Conservation (phyloP, 2,329 filamentous ascomycete species). For the Ceratocystis albifundus region DNA sequence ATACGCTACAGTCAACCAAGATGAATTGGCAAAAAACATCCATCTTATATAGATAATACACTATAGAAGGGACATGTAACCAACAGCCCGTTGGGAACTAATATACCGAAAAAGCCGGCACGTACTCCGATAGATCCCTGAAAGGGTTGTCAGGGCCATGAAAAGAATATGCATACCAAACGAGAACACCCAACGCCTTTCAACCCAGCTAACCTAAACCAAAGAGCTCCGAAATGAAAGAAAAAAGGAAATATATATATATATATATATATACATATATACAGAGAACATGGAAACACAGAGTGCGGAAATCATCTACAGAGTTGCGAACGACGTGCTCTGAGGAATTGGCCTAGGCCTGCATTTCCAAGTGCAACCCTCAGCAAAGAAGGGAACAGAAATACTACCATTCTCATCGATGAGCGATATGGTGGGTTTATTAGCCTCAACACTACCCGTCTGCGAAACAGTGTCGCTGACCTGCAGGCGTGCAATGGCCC, state of each 20-base stretch:
- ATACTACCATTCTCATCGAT: constrained; percentile 20
- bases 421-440: constrained; percentile 10
- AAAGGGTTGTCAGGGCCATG: background rate
- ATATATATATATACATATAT: constrained; percentile 1
- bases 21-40: background rate
- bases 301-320: background rate
- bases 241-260: too few species aligned
- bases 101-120: background rate
- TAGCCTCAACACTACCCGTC: constrained; percentile 1
- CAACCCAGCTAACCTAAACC: background rate
- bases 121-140: background rate
- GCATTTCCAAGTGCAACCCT: constrained; percentile 23
- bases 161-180: background rate
- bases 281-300: background rate
- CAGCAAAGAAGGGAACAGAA: constrained; percentile 23
- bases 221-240: background rate
- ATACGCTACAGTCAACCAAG: constrained; percentile 8
- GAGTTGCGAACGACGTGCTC: constrained; percentile 15
- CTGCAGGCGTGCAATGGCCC: constrained; percentile 27
- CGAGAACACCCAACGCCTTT: background rate
- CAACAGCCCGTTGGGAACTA: background rate
- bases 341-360: constrained; percentile 14
- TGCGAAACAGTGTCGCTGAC: constrained; percentile 4
- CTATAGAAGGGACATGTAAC: constrained; percentile 7
- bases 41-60: constrained; percentile 16